Evolutionary conservation across 495 filamentous ascomycete genomes (phyloP).

Genomic region (Aspergillus heteromorphus): DNA sequence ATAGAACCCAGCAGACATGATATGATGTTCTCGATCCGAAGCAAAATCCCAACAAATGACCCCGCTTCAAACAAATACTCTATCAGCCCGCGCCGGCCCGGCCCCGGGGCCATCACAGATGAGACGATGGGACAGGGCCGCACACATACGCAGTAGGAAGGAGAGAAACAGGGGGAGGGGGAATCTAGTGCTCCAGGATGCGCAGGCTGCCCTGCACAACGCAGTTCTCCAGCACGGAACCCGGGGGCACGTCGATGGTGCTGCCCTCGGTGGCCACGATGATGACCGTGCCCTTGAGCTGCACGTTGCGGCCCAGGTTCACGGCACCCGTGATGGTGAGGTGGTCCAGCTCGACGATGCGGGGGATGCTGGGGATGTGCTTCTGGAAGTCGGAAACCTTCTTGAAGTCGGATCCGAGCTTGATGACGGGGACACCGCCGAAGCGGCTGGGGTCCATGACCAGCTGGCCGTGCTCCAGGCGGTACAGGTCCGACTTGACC

Average conservation of each 20-base stretch:
- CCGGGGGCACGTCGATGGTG: slow-evolving; percentile 96
- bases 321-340: slow-evolving; percentile 96
- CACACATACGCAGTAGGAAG: neutral
- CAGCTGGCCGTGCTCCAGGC: slow-evolving; percentile 97
- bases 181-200: slow-evolving; percentile 77
- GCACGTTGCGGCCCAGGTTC: slow-evolving; percentile 91
- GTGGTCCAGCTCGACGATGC: slow-evolving; percentile 96
- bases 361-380: slow-evolving; percentile 91
- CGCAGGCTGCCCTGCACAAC: slow-evolving; percentile 98
- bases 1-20: neutral
- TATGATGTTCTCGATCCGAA: neutral
- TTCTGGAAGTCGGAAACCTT: slow-evolving; percentile 99
- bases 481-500: slow-evolving; percentile 99
- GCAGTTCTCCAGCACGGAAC: slow-evolving; percentile 96
- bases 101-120: neutral
- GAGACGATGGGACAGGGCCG: neutral
- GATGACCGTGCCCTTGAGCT: slow-evolving; percentile 98
- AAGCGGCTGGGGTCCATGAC: slow-evolving; percentile 94
- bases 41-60: slow-evolving; percentile 8
- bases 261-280: slow-evolving; percentile 97
- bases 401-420: slow-evolving; percentile 99
- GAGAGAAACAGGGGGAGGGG: neutral
- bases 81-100: slow-evolving; percentile 4
- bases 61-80: slow-evolving; percentile 11
- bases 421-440: slow-evolving; percentile 97